Evolutionary conservation across 2,329 filamentous ascomycete genomes (phyloP), one percentile per base, ranked within the genome.

Genomic region (Cladorrhinum sp.): DNA sequence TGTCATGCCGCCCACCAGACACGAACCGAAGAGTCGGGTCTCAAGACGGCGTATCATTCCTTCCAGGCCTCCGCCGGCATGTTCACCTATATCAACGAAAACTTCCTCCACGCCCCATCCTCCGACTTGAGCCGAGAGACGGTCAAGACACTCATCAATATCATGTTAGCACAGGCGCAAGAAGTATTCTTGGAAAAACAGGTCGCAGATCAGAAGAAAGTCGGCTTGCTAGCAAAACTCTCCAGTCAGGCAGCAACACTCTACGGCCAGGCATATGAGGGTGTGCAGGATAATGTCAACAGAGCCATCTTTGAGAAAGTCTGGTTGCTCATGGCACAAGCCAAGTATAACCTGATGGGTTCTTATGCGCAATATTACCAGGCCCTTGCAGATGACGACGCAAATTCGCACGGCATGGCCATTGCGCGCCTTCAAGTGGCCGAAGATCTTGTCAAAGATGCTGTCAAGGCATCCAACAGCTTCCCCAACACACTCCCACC

Each of bases 21-120:
- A 68, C 87, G 95, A 55, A 90, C 90, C 65, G 93, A 98, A 73
- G 95, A 99, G 72, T 84, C 90, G 5, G 94, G 94, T 33, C 84
- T 98, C 73, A 99, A 99, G 79, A 94, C 92, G 14, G 92, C 95
- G 18, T 99, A 98, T 73, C 94, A 99, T 75, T 97, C 93, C 20
- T 98, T 98, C 78, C 95, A 99, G 75, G 95, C 95, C 46, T 93
- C 94, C 7, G 95, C 95, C 9, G 95, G 95, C 78, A 99, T 99
- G 95, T 99, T 98, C 75, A 98, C 94, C 57, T 99, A 99, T 72
- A 99, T 99, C 79, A 99, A 99, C 76, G 95, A 99, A 77, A 99
- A 99, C 78, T 99, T 99, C 73, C 80, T 99, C 36, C 95, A 99
- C 71, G 95, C 95, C 1, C 95, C 96, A 0, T 97, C 93, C 8